These are phyloP conservation scores for Didymella pomorum DNA, from an alignment of 2,329 filamentous ascomycete species.

Conservation along the genomic window DNA sequence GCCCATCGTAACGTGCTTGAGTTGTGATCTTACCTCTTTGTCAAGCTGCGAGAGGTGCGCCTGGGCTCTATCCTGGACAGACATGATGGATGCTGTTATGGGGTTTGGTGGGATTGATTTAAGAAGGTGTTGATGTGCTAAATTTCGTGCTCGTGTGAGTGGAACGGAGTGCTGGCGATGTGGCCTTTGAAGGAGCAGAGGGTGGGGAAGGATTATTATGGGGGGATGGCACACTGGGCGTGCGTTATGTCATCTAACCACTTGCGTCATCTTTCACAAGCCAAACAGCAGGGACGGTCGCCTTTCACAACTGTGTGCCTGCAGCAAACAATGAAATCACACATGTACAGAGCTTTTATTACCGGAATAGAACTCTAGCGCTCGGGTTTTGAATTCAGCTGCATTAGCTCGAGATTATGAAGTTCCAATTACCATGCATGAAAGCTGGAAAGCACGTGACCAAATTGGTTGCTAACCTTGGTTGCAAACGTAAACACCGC, in stretches of 20 bases:
- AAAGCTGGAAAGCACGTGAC: slow-evolving; percentile 11
- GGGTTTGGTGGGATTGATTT: slow-evolving; percentile 10
- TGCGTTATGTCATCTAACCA: slow-evolving; percentile 42
- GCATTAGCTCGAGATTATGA: neutral
- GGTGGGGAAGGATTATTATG: slow-evolving; percentile 40
- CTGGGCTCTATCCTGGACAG: slow-evolving; percentile 78
- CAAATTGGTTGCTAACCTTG: neutral
- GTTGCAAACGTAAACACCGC: slow-evolving; percentile 21
- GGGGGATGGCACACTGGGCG: slow-evolving; percentile 35
- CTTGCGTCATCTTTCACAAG: slow-evolving; percentile 48
- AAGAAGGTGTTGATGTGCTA: slow-evolving; percentile 10
- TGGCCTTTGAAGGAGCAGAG: slow-evolving; percentile 25
- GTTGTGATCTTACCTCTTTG: slow-evolving; percentile 72
- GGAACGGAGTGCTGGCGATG: slow-evolving; percentile 22
- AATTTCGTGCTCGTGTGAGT: slow-evolving; percentile 25
- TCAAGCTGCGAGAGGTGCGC: slow-evolving; percentile 81
- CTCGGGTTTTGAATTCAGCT: neutral
- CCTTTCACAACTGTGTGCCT: slow-evolving; percentile 36
- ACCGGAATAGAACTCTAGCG: neutral
- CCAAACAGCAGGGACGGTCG: slow-evolving; percentile 28
- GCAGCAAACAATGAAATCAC: slow-evolving; percentile 13
- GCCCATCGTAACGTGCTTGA: neutral
- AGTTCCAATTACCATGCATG: slow-evolving; percentile 1
- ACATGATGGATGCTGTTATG: slow-evolving; percentile 63
- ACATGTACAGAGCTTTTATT: neutral